phyloP scores from a whole-genome alignment of 2,329 filamentous ascomycete genomes.

The Penicillium sp. region DNA sequence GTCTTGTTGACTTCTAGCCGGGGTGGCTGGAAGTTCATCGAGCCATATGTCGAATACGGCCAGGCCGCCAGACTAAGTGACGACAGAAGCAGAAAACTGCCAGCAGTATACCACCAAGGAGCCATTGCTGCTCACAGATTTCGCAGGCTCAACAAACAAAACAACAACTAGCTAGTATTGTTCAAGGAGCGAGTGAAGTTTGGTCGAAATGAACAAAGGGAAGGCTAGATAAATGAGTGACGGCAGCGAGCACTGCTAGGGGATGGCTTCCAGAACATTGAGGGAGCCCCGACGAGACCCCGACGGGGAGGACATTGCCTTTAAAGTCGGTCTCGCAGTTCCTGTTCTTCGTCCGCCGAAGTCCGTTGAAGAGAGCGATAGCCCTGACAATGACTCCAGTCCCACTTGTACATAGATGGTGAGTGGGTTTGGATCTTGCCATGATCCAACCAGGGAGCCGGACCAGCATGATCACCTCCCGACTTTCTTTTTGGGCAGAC shows the following conservation, averaged over 20 bases:
- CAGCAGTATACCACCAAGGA: conserved; percentile 18
- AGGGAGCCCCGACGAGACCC: background rate
- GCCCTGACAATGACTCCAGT: conserved; percentile 22
- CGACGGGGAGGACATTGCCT: background rate
- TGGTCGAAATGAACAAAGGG: background rate
- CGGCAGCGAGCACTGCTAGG: conserved; percentile 6
- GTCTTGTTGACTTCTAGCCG: conserved; percentile 34
- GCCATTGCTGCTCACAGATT: conserved; percentile 4
- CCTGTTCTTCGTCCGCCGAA: background rate
- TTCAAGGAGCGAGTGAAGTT: background rate
- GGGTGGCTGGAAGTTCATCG: conserved; percentile 28
- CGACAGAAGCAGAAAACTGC: conserved; percentile 15
- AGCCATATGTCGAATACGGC: conserved; percentile 19
- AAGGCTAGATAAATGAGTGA: conserved; percentile 11
- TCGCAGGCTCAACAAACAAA: background rate
- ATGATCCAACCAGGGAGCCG: conserved; percentile 12
- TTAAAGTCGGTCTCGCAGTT: background rate
- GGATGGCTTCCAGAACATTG: background rate
- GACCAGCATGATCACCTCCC: background rate
- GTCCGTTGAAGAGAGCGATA: background rate
- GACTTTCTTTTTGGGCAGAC: background rate
- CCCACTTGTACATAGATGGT: background rate
- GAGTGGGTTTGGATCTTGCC: conserved; percentile 1
- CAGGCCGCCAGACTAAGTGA: conserved; percentile 15
- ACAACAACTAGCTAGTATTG: background rate